A percentile compares a stretch with the other conserved stretches of the same genome.
Conservation (phyloP, 768 basidiomycete species). For the Mycena rebaudengoi region DNA sequence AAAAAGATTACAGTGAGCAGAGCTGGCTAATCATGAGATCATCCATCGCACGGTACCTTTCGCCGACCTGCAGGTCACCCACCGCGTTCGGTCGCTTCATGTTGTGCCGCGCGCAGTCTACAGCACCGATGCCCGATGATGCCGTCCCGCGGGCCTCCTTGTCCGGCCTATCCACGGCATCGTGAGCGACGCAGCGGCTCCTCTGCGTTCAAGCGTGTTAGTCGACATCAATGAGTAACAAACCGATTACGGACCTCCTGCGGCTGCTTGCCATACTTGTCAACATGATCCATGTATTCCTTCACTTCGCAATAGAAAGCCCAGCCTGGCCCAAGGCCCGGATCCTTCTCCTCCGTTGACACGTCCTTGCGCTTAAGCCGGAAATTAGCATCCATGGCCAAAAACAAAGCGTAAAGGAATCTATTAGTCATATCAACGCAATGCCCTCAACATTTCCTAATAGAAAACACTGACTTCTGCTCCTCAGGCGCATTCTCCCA, state of each 20-base stretch:
- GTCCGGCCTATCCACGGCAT: constrained; percentile 12
- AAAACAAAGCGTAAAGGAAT: constrained; percentile 14
- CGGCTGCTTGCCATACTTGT: neutral
- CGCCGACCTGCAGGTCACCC: constrained; percentile 27
- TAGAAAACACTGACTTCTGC: constrained; percentile 10
- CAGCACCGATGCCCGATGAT: constrained; percentile 27
- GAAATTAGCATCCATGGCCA: constrained; percentile 36
- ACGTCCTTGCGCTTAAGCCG: constrained; percentile 23
- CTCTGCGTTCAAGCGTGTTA: neutral
- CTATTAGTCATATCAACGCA: constrained; percentile 4
- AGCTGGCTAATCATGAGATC: too few species aligned
- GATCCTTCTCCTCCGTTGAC: constrained; percentile 21
- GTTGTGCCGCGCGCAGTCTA: constrained; percentile 28
- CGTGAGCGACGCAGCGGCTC: constrained; percentile 8
- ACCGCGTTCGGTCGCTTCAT: constrained; percentile 22
- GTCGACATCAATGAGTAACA: too few species aligned
- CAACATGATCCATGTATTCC: constrained; percentile 11
- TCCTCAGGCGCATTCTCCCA: constrained; percentile 10
- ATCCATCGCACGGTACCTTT: constrained; percentile 13
- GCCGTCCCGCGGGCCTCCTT: constrained; percentile 8
- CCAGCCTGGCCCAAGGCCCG: constrained; percentile 22
- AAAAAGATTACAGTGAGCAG: too few species aligned
- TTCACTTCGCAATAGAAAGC: constrained; percentile 16
- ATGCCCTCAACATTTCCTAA: neutral
- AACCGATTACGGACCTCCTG: neutral